Evolutionary conservation across 2,329 filamentous ascomycete species (phyloP), one percentile per base, ranked within the genome.

Genomic region (Venturia nashicola): DNA sequence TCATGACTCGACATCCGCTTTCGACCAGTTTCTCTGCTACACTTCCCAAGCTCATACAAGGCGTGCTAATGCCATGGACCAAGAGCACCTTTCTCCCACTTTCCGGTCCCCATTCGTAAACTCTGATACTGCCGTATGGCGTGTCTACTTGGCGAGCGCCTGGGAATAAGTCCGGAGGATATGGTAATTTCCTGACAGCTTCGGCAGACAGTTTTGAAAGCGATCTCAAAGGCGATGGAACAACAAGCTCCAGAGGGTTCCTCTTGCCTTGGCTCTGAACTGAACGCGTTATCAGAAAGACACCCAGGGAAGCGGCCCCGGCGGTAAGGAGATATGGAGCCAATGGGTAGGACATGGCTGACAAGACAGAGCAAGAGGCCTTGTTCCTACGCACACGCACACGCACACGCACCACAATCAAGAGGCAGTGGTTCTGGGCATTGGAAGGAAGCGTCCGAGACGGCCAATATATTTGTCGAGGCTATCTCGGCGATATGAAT

Each of bases 1-100:
- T 76, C 82, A 95, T 87, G 2, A 96, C 90, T 66, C 90, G 80
- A 72, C 83, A 91, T 0, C 89, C 88, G 64, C 78, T 80, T 7
- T 77, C 76, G 0, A 83, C 88, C 61, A 95, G 79, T 62, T 80
- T 82, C 70, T 84, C 79, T 16, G 87, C 88, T 43, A 94, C 72
- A 51, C 83, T 80, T 2, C 84, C 85, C 20, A 93, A 76, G 0
- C 88, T 82, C 59, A 92, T 77, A 66, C 85, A 86, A 0, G 91
- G 90, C 6, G 90, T 94, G 61, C 85, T 89, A 69, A 94, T 92
- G 5, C 91, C 91, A 73, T 93, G 91, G 18, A 95, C 76, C 34
- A 95, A 76, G 16, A 95, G 76, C 0, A 93, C 85, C 70, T 86
- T 91, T 36, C 84, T 81, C 1, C 89, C 90, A 43, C 81, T 76